A percentile compares a stretch with the other conserved stretches of the same genome.
Evolutionary conservation across 164 flowering plant species (phyloP).

Genomic region (Sextonia rubra): DNA sequence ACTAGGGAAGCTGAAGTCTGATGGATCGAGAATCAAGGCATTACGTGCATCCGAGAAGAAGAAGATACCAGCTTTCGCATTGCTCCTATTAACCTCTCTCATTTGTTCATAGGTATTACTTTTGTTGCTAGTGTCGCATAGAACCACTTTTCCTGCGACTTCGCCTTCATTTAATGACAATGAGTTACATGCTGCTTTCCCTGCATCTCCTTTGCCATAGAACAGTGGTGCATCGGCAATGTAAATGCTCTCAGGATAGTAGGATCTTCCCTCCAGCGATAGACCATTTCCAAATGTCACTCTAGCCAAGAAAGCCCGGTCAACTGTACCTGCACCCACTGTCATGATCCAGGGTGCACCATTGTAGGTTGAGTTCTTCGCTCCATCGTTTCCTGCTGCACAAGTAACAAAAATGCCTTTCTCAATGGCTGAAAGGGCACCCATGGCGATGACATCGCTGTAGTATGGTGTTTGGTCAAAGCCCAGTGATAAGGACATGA

Average conservation of each 20-base stretch:
- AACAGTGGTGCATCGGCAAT: slow-evolving; percentile 18
- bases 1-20: slow-evolving; percentile 17
- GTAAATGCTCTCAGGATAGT: slow-evolving; percentile 21
- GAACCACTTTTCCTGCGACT: slow-evolving; percentile 26
- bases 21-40: background rate
- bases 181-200: slow-evolving; percentile 12
- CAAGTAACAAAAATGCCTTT: slow-evolving; percentile 40
- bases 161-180: slow-evolving; percentile 15
- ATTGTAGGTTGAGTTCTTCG: slow-evolving; percentile 5
- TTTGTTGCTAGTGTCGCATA: slow-evolving; percentile 10
- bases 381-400: slow-evolving; percentile 33
- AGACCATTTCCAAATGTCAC: slow-evolving; percentile 15
- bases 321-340: slow-evolving; percentile 29
- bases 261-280: slow-evolving; percentile 19
- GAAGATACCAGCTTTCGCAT: slow-evolving; percentile 24
- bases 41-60: background rate
- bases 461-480: slow-evolving; percentile 12
- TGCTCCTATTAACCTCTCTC: slow-evolving; percentile 13
- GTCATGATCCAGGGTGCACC: slow-evolving; percentile 39
- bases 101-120: slow-evolving; percentile 8
- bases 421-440: slow-evolving; percentile 37
- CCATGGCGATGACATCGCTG: slow-evolving; percentile 32
- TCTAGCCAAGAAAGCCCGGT: slow-evolving; percentile 15
- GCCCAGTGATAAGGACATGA: slow-evolving; percentile 37
- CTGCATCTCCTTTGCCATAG: slow-evolving; percentile 15